Base-by-base conservation (phyloP, 441 rosid species). In the Erodium texanum region DNA sequence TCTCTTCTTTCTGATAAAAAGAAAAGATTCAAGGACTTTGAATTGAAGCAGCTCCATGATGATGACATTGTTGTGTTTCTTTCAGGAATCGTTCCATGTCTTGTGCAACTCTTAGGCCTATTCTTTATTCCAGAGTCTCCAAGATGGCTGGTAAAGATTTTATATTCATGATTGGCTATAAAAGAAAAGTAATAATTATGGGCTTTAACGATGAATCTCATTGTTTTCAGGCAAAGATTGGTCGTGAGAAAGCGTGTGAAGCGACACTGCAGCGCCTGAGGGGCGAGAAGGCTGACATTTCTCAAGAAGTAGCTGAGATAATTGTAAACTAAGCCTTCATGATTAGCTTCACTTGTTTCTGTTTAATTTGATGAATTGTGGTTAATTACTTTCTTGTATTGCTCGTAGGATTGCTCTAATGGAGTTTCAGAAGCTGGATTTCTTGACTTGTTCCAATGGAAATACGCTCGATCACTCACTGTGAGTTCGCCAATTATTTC, bases 81-180 rank as follows among this genome's bases (percentile, higher is more conserved):
- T 77, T 65, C 73, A 83, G 89, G 85, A 50, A 65, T 68, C 24
- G 16, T 83, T 68, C 89, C 89, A 34, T 82, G 87, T 59, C 58
- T 79, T 16, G 6, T 85, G 27, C 87, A 83, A 70, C 70, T 83
- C 48, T n/a, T 82, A 2, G 85, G 84, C 34, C 43, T 82, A 43
- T 77, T 68, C 76, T 66, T 85, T 73, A 75, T 85, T 67, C 87
- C 86, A 5, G 86, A 85, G 66, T 83, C 89, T 32, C 89, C 89
- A 7, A 79, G 89, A 76, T 85, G 85, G 85, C 75, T 82, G 83
- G 89, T 83, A 65, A 70, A 6, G 29, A 27, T 27, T 27, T 27
- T 27, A 1, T 27, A 27, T 27, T 27, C 29, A 27, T 27, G 2
- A 4, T n/a, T n/a, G n/a, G n/a, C n/a, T n/a, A n/a, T n/a, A 36